Conservation (phyloP, 2,329 filamentous ascomycete genomes). For the Ilyonectria mors-panacis region DNA sequence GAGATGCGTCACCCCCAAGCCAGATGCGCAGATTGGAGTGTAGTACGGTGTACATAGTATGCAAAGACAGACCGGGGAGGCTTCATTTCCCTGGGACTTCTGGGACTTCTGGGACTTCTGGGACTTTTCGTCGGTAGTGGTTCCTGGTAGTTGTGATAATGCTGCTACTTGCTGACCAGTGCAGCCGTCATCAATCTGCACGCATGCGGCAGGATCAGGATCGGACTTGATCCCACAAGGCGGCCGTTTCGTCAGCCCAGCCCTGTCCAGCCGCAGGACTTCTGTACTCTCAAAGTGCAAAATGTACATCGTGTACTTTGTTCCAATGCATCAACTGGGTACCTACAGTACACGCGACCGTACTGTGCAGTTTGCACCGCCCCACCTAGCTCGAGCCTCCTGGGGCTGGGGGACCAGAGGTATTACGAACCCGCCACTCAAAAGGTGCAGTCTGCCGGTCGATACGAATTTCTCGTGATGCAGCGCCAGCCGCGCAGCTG, state of each 20-base stretch:
- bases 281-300: background rate
- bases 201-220: constrained; percentile 17
- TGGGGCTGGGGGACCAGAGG: background rate
- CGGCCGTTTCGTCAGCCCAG: constrained; percentile 9
- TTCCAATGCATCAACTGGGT: background rate
- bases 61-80: background rate
- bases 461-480: background rate
- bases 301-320: background rate
- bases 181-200: constrained; percentile 10
- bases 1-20: background rate
- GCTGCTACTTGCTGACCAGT: constrained; percentile 9
- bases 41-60: background rate
- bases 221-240: constrained; percentile 7
- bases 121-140: background rate
- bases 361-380: background rate
- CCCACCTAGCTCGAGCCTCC: background rate
- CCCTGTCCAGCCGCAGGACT: background rate
- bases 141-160: background rate
- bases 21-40: background rate
- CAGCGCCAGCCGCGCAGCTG: background rate
- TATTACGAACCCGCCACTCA: background rate
- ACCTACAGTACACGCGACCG: too few relatives aligned
- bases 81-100: constrained; percentile 7
- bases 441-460: background rate
- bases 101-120: background rate